These are phyloP conservation scores for Rugonectria rugulosa DNA, from an alignment of 2,329 filamentous ascomycete genomes.

Conservation along the genomic window DNA sequence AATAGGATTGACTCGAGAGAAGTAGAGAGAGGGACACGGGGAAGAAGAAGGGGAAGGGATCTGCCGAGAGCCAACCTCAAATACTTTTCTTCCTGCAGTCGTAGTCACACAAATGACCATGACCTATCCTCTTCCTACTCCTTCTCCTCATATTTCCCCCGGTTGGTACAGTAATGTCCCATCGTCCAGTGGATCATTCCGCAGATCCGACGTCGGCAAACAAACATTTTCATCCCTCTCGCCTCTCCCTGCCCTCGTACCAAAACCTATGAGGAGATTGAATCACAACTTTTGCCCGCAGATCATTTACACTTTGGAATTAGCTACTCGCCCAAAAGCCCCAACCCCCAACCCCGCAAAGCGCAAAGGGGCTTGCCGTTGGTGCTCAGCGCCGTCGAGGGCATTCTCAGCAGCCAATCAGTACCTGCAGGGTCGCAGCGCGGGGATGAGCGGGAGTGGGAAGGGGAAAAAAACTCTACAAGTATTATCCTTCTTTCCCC, in stretches of 20 bases:
- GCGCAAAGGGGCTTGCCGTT: not conserved
- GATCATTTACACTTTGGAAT: constrained; percentile 12
- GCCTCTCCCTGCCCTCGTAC: constrained; percentile 1
- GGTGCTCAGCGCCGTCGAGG: no score
- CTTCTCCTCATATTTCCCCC: not conserved
- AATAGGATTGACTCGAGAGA: no score
- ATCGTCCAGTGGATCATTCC: constrained; percentile 12
- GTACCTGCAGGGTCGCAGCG: no score
- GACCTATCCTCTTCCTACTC: no score
- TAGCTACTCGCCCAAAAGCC: constrained; percentile 2
- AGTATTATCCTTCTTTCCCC: not conserved
- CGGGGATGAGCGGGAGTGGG: constrained; percentile 4
- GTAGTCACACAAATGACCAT: constrained; percentile 14
- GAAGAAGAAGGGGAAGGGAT: not conserved
- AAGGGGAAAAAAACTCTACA: not conserved
- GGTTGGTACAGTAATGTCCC: constrained; percentile 18
- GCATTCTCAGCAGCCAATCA: no score
- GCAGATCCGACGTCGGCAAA: constrained; percentile 20
- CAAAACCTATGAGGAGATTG: not conserved
- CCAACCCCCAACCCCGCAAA: constrained; percentile 22
- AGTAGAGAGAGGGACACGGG: no score
- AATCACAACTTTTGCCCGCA: constrained; percentile 14
- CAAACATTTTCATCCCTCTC: not conserved
- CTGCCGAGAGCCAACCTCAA: not conserved
- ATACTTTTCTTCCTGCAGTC: no score